phyloP scores from a whole-genome alignment of 2,329 filamentous ascomycete genomes.

The Diaporthe citri region DNA sequence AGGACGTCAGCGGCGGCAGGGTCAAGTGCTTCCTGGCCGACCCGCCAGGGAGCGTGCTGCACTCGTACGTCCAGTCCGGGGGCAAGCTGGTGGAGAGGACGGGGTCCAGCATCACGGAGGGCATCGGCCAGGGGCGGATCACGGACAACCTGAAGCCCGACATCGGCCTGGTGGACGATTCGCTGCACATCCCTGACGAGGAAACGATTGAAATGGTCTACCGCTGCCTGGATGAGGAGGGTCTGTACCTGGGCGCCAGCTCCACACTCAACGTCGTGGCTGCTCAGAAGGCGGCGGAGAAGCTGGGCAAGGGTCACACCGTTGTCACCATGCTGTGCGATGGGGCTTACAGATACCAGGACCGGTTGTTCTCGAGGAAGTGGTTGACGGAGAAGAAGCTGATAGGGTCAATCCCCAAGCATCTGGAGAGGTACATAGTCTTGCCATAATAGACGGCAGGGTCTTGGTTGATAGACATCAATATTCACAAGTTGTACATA shows the following conservation, averaged over 20 bases:
- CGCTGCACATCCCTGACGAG: slow-evolving; percentile 87
- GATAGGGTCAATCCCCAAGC: slow-evolving; percentile 82
- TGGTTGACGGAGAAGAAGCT: slow-evolving; percentile 93
- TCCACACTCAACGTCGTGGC: slow-evolving; percentile 95
- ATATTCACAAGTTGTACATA: slow-evolving; percentile 40
- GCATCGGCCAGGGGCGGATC: slow-evolving; percentile 94
- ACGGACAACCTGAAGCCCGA: slow-evolving; percentile 95
- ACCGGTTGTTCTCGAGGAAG: slow-evolving; percentile 89
- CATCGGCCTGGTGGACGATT: slow-evolving; percentile 85
- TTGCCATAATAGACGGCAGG: slow-evolving; percentile 68
- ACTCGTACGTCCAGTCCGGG: slow-evolving; percentile 89
- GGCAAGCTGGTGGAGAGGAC: slow-evolving; percentile 84
- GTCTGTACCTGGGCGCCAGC: slow-evolving; percentile 93
- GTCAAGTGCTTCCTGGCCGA: slow-evolving; percentile 94
- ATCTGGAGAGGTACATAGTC: slow-evolving; percentile 94
- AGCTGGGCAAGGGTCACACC: slow-evolving; percentile 87
- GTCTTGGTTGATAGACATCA: slow-evolving; percentile 23
- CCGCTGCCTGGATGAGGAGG: slow-evolving; percentile 94
- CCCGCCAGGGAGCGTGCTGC: slow-evolving; percentile 91
- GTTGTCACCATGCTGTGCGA: slow-evolving; percentile 96
- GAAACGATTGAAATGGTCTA: slow-evolving; percentile 99
- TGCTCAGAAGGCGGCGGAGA: slow-evolving; percentile 92
- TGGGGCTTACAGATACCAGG: slow-evolving; percentile 97
- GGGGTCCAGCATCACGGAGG: slow-evolving; percentile 94
- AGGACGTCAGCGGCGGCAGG: slow-evolving; percentile 80